Evolutionary conservation across 2,329 filamentous ascomycete species (phyloP), one percentile per base, ranked within the genome.

Genomic region (Capronia coronata): DNA sequence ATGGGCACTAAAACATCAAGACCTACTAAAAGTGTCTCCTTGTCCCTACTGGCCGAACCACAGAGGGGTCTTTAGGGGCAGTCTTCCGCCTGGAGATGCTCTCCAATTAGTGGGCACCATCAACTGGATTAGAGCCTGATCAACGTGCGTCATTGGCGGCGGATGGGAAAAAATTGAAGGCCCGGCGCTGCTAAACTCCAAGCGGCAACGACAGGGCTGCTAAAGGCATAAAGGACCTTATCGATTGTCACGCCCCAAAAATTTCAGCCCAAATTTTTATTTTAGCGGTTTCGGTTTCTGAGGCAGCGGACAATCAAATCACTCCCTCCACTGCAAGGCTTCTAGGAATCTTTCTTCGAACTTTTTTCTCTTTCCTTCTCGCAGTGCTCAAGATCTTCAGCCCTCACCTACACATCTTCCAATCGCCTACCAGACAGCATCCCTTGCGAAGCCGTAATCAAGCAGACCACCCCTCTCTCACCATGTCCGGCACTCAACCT

Each of bases 401-500:
- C 3, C 13, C n/a, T n/a, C 10, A 27, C 5, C 23, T 5, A 27
- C 5, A 5, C 5, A 10, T 5, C 23, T 10, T 5, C 23, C 5
- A 10, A 27, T 5, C 10, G 19, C 22, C 19, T 25, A 14, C 42
- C 21, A 43, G 13, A 38, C 25, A 44, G 37, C 23, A 22, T 14
- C 35, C 4, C 7, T 4, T 38, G 7, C 8, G 16, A 32, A 7
- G 11, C 29, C 29, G 6, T n/a, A 32, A 32, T 32, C 11, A 5
- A 27, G 10, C 23, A 32, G 29, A 32, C 6, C 29, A 32, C 5
- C 14, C 5, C 14, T 37, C 34, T 19, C 21, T 27, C 19, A 38
- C 43, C 39, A 75, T 75, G 72, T 72, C 72, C 56, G 70, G 65
- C 52, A 63, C 69, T 57, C 70, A 73, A 54, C 79, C 76, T 66